Percentiles rank a stretch among this genome's conserved stretches.
These are phyloP conservation scores for Russula griseocarnosa DNA, from an alignment of 768 basidiomycete genomes.

Conservation along the genomic window DNA sequence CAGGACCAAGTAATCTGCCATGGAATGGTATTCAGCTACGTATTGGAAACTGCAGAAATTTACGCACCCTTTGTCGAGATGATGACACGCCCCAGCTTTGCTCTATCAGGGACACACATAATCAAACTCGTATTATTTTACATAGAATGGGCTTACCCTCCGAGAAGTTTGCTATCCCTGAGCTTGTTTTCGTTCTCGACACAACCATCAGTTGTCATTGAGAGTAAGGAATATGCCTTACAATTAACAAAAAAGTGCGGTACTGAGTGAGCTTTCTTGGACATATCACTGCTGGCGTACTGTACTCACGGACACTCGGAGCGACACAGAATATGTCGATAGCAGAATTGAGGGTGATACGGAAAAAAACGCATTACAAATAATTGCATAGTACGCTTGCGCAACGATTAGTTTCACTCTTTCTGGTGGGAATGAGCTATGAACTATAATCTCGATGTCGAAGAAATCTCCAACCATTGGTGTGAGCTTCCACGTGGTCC, in stretches of 20 bases:
- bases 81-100: constrained; percentile 18
- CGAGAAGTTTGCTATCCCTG: constrained; percentile 18
- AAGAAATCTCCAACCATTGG: constrained; percentile 12
- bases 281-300: neutral
- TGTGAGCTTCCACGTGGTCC: constrained; percentile 25
- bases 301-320: constrained; percentile 25
- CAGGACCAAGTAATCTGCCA: constrained; percentile 24
- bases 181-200: constrained; percentile 25
- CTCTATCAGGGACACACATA: neutral
- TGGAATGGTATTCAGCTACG: neutral
- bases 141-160: constrained; percentile 17
- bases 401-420: constrained; percentile 24
- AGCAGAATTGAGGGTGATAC: neutral
- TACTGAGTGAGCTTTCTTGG: neutral
- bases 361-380: constrained; percentile 26
- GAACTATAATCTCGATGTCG: neutral
- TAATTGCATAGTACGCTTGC: constrained; percentile 25
- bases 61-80: constrained; percentile 18
- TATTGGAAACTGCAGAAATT: neutral
- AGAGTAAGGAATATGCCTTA: constrained; percentile 23
- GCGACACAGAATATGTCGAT: constrained; percentile 12
- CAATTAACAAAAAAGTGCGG: neutral
- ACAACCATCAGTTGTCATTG: constrained; percentile 24
- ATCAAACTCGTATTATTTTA: neutral
- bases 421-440: constrained; percentile 10